These are phyloP conservation scores for Rhizopogon vulgaris DNA, from an alignment of 768 basidiomycete genomes.

Conservation along the genomic window DNA sequence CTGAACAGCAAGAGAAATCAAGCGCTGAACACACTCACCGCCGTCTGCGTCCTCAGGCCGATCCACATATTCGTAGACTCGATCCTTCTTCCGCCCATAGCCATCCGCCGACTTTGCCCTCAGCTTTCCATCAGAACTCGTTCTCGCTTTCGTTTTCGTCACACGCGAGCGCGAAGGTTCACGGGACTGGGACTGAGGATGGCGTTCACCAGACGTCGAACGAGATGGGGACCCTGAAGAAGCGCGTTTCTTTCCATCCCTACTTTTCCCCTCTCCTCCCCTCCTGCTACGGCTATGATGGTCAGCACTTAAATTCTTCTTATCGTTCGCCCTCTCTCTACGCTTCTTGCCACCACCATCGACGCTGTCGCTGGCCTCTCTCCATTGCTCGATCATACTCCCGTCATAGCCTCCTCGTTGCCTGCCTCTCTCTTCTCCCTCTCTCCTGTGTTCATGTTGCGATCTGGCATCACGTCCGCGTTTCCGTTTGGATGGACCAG, in stretches of 20 bases:
- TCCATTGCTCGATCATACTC: neutral
- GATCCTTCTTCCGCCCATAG: neutral
- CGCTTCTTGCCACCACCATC: neutral
- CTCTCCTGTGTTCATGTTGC: neutral
- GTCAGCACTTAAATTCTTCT: neutral
- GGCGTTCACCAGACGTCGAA: conserved; percentile 6
- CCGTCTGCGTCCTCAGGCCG: conserved; percentile 10
- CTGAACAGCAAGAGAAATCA: neutral
- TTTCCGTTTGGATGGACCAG: conserved; percentile 5
- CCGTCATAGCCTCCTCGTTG: neutral
- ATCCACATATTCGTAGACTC: neutral
- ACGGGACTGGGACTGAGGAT: conserved; percentile 7
- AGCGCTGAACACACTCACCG: conserved; percentile 13
- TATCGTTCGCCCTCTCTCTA: neutral
- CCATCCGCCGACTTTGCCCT: conserved; percentile 16
- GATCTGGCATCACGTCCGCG: neutral
- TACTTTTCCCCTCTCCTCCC: conserved; percentile 2
- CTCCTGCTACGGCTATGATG: conserved; percentile 6
- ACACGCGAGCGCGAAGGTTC: conserved; percentile 5
- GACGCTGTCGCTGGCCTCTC: neutral
- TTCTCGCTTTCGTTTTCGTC: conserved; percentile 6
- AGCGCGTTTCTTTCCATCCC: conserved; percentile 4
- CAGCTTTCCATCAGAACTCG: neutral
- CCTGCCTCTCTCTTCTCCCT: neutral
- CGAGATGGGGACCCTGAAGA: neutral